phyloP scores from a whole-genome alignment of 345 rosid genomes.

The Barbarea vulgaris region DNA sequence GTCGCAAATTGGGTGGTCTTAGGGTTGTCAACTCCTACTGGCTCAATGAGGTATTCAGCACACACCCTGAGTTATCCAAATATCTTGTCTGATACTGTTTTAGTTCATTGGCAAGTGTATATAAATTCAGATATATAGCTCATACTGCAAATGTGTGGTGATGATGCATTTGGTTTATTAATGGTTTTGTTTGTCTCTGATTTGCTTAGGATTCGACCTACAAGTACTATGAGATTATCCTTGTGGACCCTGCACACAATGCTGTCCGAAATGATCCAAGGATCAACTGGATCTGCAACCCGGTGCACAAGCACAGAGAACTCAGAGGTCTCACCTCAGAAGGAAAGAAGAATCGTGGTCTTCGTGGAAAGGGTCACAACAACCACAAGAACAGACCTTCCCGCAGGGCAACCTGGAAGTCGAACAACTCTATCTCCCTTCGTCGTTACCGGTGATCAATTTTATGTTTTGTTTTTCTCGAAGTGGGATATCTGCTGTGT shows the following conservation, averaged over 20 bases:
- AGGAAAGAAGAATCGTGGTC: constrained; percentile 84
- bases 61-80: not conserved
- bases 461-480: constrained; percentile 12
- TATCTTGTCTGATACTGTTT: not conserved
- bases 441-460: constrained; percentile 64
- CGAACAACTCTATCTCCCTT: constrained; percentile 60
- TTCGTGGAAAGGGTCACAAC: constrained; percentile 76
- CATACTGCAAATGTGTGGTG: not conserved
- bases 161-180: not conserved
- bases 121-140: not conserved
- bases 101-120: not conserved
- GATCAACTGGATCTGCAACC: constrained; percentile 85
- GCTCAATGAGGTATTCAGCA: constrained; percentile 65
- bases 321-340: constrained; percentile 85
- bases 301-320: constrained; percentile 85
- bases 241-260: constrained; percentile 76
- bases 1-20: constrained; percentile 72
- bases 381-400: constrained; percentile 81
- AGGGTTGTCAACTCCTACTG: constrained; percentile 85
- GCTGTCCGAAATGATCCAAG: constrained; percentile 76
- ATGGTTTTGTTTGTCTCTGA: not conserved
- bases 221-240: constrained; percentile 73
- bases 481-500: constrained; percentile 30
- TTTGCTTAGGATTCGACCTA: constrained; percentile 69
- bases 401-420: constrained; percentile 84